Percentiles rank a stretch among this genome's conserved stretches.
phyloP scores from a whole-genome alignment of 2,329 filamentous ascomycete species.

The Anthostomella pinea region DNA sequence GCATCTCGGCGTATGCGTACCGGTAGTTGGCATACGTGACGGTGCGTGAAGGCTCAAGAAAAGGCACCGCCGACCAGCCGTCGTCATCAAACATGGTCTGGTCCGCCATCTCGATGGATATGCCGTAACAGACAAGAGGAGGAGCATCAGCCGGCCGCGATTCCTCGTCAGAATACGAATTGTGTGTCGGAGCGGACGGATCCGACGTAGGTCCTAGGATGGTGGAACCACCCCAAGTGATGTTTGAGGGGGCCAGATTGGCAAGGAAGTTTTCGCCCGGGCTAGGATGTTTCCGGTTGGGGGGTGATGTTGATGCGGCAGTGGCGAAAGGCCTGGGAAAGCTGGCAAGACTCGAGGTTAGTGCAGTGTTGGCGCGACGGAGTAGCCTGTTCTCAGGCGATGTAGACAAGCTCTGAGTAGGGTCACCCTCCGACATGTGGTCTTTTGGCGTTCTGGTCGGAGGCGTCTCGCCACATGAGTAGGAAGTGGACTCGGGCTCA shows the following conservation, averaged over 20 bases:
- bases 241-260: conserved; percentile 51
- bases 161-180: conserved; percentile 55
- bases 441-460: conserved; percentile 48
- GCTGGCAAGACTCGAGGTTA: conserved; percentile 53
- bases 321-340: conserved; percentile 46
- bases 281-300: conserved; percentile 53
- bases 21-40: conserved; percentile 58
- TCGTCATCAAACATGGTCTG: conserved; percentile 67
- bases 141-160: conserved; percentile 43
- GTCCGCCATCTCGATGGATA: conserved; percentile 56
- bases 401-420: conserved; percentile 54
- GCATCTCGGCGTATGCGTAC: conserved; percentile 64
- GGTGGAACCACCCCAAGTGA: conserved; percentile 50
- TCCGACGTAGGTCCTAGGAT: conserved; percentile 41
- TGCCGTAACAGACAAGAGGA: conserved; percentile 48
- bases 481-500: conserved; percentile 55
- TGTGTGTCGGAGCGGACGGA: conserved; percentile 45
- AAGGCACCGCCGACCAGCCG: conserved; percentile 58
- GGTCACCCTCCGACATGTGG: conserved; percentile 43
- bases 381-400: conserved; percentile 56
- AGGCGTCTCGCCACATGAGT: conserved; percentile 61
- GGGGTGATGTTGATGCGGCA: conserved; percentile 41
- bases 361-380: conserved; percentile 51
- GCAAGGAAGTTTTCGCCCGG: conserved; percentile 60
- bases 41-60: conserved; percentile 52